Percentiles rank a stretch among this genome's conserved stretches.
phyloP scores from a whole-genome alignment of 2,329 filamentous ascomycete genomes.

The Fusarium sp. region DNA sequence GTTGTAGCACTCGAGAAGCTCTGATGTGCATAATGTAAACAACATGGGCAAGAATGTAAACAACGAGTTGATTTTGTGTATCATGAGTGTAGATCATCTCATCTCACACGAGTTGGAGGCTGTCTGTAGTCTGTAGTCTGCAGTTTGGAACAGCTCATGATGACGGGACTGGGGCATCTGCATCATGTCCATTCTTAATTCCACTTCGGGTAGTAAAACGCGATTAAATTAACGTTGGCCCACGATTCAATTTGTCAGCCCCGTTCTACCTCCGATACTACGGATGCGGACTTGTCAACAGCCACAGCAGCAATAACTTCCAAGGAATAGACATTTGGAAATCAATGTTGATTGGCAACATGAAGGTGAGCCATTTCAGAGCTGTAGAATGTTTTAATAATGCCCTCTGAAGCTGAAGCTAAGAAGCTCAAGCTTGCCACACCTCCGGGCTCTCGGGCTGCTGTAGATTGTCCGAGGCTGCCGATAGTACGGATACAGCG shows the following conservation, averaged over 20 bases:
- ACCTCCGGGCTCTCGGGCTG: conserved; percentile 31
- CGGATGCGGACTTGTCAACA: not conserved
- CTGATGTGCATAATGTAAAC: conserved; percentile 18
- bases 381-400: conserved; percentile 10
- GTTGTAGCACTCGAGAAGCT: conserved; percentile 10
- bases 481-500: conserved; percentile 14
- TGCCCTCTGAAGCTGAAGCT: not conserved
- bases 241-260: conserved; percentile 35
- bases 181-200: conserved; percentile 13
- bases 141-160: not conserved
- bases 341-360: not conserved
- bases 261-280: not conserved
- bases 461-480: conserved; percentile 32
- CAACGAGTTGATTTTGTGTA: not conserved
- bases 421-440: conserved; percentile 19
- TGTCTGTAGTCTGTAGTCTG: too few species aligned
- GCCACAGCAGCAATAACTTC: not conserved
- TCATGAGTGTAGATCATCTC: not conserved
- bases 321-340: not conserved
- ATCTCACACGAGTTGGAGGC: not conserved
- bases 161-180: conserved; percentile 24
- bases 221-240: conserved; percentile 20
- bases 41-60: not conserved
- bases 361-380: not conserved
- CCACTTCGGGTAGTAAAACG: conserved; percentile 21